These are phyloP conservation scores for Mycocalia duriaeana DNA, from an alignment of 1,284 basidiomycete genomes.

Conservation along the genomic window DNA sequence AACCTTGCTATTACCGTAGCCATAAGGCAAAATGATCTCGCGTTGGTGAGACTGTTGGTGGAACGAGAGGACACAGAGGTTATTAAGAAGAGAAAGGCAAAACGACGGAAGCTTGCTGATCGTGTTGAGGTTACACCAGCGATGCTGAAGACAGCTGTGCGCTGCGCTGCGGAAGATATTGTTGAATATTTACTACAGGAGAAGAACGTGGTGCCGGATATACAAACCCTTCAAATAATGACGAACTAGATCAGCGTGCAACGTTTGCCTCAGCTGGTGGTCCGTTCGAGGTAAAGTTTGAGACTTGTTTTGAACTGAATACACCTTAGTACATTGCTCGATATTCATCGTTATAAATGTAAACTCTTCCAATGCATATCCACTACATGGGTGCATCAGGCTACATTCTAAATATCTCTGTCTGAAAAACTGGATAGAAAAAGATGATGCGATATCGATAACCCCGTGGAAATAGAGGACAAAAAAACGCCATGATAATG, in stretches of 20 bases:
- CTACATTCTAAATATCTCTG: slow-evolving; percentile 6
- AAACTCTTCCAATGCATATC: not conserved
- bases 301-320: too few species aligned
- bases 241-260: not conserved
- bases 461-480: not conserved
- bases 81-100: slow-evolving; percentile 25
- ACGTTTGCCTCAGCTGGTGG: too few species aligned
- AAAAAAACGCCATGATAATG: slow-evolving; percentile 2
- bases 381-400: not conserved
- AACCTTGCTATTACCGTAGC: slow-evolving; percentile 70
- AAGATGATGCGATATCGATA: not conserved
- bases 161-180: slow-evolving; percentile 59
- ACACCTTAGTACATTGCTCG: too few species aligned
- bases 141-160: slow-evolving; percentile 64
- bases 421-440: not conserved
- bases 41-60: slow-evolving; percentile 67
- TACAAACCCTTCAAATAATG: slow-evolving; percentile 58
- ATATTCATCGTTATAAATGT: too few species aligned
- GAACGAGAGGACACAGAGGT: slow-evolving; percentile 41
- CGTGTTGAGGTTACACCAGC: slow-evolving; percentile 48
- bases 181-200: slow-evolving; percentile 70
- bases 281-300: too few species aligned
- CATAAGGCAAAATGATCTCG: slow-evolving; percentile 63
- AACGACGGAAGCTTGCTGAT: slow-evolving; percentile 55
- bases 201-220: slow-evolving; percentile 71